These are phyloP conservation scores for Pichia sp. DNA, from an alignment of 1,139 yeast species.

Conservation along the genomic window DNA sequence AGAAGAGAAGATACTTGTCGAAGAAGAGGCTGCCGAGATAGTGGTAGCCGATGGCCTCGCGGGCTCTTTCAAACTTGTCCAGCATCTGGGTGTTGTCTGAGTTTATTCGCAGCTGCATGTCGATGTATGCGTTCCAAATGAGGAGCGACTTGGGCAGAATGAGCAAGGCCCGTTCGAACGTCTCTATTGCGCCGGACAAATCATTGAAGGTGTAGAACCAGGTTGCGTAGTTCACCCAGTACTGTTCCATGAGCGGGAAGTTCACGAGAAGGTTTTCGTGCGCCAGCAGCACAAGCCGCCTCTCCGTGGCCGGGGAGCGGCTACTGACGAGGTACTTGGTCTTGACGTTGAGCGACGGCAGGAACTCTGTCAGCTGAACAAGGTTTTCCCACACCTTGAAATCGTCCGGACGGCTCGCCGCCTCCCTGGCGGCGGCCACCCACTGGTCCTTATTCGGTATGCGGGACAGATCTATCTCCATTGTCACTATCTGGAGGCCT, in stretches of 20 bases:
- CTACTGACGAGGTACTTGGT: constrained; percentile 35
- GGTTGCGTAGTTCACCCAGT: constrained; percentile 75
- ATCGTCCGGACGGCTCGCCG: constrained; percentile 20
- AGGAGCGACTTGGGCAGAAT: constrained; percentile 53
- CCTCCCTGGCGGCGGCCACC: constrained; percentile 23
- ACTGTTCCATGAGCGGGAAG: constrained; percentile 70
- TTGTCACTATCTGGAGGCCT: background rate
- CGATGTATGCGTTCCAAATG: constrained; percentile 67
- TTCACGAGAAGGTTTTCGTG: constrained; percentile 54
- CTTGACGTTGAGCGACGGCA: constrained; percentile 19
- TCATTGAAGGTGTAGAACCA: constrained; percentile 60
- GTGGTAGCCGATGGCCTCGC: constrained; percentile 62
- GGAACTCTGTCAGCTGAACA: constrained; percentile 24
- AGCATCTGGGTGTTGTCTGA: constrained; percentile 35
- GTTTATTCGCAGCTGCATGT: constrained; percentile 46
- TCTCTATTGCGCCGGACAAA: constrained; percentile 43
- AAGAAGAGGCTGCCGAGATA: constrained; percentile 73
- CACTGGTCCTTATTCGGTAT: constrained; percentile 16
- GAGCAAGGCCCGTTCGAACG: constrained; percentile 53
- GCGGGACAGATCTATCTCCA: constrained; percentile 4
- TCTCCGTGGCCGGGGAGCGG: constrained; percentile 38
- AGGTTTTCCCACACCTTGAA: constrained; percentile 34
- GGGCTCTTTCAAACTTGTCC: constrained; percentile 56
- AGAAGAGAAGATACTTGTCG: constrained; percentile 49
- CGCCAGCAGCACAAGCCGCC: constrained; percentile 42